Evolutionary conservation across 208 protist genomes (phyloP).

Genomic region (Trypanosoma avium): DNA sequence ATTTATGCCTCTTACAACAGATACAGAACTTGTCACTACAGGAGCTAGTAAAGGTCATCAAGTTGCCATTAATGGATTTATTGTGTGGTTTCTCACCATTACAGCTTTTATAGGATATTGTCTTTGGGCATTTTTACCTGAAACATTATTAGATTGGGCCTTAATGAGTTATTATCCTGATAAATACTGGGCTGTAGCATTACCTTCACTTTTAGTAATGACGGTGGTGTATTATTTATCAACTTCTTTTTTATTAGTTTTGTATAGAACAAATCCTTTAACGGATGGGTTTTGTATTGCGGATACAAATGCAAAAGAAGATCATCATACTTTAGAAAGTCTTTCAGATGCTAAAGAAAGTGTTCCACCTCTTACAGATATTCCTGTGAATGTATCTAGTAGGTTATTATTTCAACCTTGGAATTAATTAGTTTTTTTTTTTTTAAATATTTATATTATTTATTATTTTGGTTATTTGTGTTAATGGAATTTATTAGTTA

Average conservation of each 20-base stretch:
- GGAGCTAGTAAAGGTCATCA: conserved; percentile 38
- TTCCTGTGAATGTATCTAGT: conserved; percentile 77
- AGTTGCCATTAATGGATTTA: conserved; percentile 89
- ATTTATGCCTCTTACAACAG: neutral
- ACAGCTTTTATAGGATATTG: conserved; percentile 60
- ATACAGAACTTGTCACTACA: neutral
- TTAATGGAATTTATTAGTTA: too few species aligned
- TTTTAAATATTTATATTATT: conserved; percentile 5
- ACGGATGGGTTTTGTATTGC: conserved; percentile 70
- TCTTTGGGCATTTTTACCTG: conserved; percentile 73
- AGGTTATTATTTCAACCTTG: conserved; percentile 82
- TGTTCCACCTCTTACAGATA: conserved; percentile 81
- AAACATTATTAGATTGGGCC: conserved; percentile 48
- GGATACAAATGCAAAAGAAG: conserved; percentile 61
- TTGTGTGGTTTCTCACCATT: conserved; percentile 67
- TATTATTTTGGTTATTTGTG: too few species aligned
- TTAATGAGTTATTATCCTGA: conserved; percentile 90
- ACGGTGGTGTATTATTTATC: conserved; percentile 73
- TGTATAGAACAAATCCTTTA: conserved; percentile 77
- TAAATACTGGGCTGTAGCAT: conserved; percentile 89
- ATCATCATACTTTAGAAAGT: conserved; percentile 51
- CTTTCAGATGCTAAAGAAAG: conserved; percentile 50
- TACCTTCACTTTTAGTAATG: conserved; percentile 81
- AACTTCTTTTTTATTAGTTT: conserved; percentile 53
- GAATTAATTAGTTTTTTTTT: conserved; percentile 30